Percentiles rank a stretch among this genome's conserved stretches.
Evolutionary conservation across 1,284 basidiomycete species (phyloP).

Genomic region (Heterobasidion annosum): DNA sequence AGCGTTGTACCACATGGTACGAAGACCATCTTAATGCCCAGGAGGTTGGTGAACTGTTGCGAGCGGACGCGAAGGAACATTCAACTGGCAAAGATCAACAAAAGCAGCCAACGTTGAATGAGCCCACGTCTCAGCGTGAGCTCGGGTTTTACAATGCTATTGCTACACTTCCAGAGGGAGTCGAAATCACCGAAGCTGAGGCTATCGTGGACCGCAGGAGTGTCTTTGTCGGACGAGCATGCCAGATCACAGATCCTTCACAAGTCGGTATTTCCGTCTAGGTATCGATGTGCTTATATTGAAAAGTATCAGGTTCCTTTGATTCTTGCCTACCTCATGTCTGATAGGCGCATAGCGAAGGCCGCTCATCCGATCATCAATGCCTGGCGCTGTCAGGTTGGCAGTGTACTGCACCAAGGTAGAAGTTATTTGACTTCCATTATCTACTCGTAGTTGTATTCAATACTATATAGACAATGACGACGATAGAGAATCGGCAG

Average conservation of each 20-base stretch:
- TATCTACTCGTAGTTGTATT: neutral
- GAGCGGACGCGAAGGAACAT: slow-evolving; percentile 40
- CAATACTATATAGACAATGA: slow-evolving; percentile 64
- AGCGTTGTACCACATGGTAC: slow-evolving; percentile 66
- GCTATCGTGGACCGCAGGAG: slow-evolving; percentile 81
- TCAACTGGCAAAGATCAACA: neutral
- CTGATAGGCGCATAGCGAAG: slow-evolving; percentile 64
- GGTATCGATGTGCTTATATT: slow-evolving; percentile 1
- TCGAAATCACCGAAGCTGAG: slow-evolving; percentile 60
- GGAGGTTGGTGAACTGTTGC: slow-evolving; percentile 44
- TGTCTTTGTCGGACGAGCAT: slow-evolving; percentile 77
- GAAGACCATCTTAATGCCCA: slow-evolving; percentile 49
- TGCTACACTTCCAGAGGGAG: slow-evolving; percentile 43
- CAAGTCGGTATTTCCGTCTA: slow-evolving; percentile 37
- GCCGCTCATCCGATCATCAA: slow-evolving; percentile 88
- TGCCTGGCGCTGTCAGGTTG: slow-evolving; percentile 75
- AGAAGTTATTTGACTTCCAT: slow-evolving; percentile 1
- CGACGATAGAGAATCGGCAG: slow-evolving; percentile 89
- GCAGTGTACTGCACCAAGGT: slow-evolving; percentile 69
- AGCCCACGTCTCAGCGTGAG: too few species aligned
- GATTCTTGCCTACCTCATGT: slow-evolving; percentile 64
- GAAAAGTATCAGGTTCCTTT: slow-evolving; percentile 46
- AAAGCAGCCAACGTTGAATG: neutral
- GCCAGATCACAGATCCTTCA: slow-evolving; percentile 66
- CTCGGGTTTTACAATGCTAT: neutral